Evolutionary conservation across 164 flowering plant species (phyloP).

Genomic region (Brasenia schreberi): DNA sequence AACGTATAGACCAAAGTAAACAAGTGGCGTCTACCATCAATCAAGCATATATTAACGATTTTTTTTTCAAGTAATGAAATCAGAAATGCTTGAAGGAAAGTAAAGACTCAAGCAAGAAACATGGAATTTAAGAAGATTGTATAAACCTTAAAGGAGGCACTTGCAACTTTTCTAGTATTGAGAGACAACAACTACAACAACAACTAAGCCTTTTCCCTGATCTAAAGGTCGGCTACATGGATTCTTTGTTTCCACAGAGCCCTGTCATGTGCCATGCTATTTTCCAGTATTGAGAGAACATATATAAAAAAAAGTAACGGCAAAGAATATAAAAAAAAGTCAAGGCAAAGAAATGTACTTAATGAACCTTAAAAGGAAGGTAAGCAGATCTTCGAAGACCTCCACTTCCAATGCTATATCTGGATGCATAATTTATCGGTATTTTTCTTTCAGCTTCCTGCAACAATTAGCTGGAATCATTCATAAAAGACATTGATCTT

Average conservation of each 20-base stretch:
- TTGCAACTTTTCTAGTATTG: too few relatives aligned
- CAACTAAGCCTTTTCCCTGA: too few relatives aligned
- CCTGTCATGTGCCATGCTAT: too few relatives aligned
- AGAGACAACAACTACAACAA: too few relatives aligned
- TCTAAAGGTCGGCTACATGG: too few relatives aligned
- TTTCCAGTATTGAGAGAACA: too few relatives aligned
- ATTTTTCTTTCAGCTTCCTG: conserved; percentile 99
- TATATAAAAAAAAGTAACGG: too few relatives aligned
- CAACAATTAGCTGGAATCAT: conserved; percentile 16
- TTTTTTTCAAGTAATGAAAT: too few relatives aligned
- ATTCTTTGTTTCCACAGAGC: too few relatives aligned
- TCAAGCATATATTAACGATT: not conserved
- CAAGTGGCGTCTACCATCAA: not conserved
- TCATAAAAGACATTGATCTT: not conserved
- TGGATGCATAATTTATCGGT: conserved; percentile 94
- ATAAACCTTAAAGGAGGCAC: too few relatives aligned
- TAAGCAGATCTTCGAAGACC: conserved; percentile 94
- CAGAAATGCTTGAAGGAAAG: not conserved
- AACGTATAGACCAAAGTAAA: not conserved
- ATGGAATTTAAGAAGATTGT: not conserved
- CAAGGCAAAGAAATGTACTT: not conserved
- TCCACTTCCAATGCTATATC: conserved; percentile 59
- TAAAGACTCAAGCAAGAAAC: too few relatives aligned
- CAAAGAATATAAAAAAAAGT: too few relatives aligned
- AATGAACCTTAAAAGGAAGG: conserved; percentile 85